phyloP scores from a whole-genome alignment of 2,329 filamentous ascomycete genomes.

The Escovopsis sp. region DNA sequence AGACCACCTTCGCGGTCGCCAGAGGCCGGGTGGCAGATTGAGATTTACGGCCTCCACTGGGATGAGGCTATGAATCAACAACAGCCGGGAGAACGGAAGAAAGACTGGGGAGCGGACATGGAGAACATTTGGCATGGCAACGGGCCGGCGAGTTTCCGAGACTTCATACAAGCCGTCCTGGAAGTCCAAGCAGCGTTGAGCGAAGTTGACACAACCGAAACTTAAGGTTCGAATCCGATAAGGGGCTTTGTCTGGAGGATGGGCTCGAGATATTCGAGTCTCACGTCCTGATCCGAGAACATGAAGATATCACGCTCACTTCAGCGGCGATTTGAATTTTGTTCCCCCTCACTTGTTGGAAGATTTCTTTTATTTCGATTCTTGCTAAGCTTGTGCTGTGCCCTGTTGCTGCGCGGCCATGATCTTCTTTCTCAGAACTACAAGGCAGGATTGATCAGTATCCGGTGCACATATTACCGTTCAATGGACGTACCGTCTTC shows the following conservation, averaged over 20 bases:
- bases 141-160: constrained; percentile 12
- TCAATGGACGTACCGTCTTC: constrained; percentile 55
- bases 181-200: constrained; percentile 16
- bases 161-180: constrained; percentile 18
- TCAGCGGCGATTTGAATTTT: not conserved
- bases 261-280: not conserved
- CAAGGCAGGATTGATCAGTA: too few relatives aligned
- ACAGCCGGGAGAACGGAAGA: constrained; percentile 11
- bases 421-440: constrained; percentile 26
- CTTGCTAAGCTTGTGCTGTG: constrained; percentile 1
- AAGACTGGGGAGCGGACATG: constrained; percentile 17
- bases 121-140: constrained; percentile 19
- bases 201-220: constrained; percentile 2
- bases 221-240: not conserved
- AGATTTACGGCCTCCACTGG: constrained; percentile 22
- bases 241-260: too few relatives aligned
- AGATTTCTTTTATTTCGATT: not conserved
- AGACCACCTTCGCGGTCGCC: constrained; percentile 6
- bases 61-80: constrained; percentile 20
- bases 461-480: too few relatives aligned
- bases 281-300: too few relatives aligned
- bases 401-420: constrained; percentile 18
- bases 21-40: constrained; percentile 16
- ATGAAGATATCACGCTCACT: not conserved
- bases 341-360: not conserved